Evolutionary conservation across 257 asterid genomes (phyloP), one percentile per base, ranked within the genome.

Genomic region (Lithospermum erythrorhizon): DNA sequence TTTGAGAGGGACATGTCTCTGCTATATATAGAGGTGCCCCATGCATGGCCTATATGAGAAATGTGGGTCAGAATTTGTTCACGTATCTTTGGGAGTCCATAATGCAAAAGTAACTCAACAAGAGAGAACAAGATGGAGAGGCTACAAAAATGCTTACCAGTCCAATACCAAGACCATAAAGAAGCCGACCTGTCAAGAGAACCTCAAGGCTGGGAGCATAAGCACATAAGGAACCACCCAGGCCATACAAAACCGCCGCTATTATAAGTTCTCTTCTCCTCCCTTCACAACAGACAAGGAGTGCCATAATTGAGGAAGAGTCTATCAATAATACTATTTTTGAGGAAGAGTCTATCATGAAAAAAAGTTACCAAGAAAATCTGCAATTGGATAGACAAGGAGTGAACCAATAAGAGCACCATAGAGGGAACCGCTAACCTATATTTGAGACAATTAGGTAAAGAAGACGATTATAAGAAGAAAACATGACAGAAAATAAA

Each of bases 1-100:
- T 84, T 75, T 88, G 95, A 74, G 98, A 82, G 57, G 96, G 96
- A 68, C 94, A 83, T 41, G 96, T 91, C 79, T 91, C 98, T 19
- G 98, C 95, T 64, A 91, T 91, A 81, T 91, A 91, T 57, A 91
- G 94, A 70, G 98, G 96, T 17, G 96, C 98, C 70, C 95, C 98
- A 55, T 91, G 98, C 98, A 91, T 91, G 67, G 96, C 96, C 98
- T 88, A 76, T 73, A 71, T 69, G 65, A 71, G 61, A 56, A 57
- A 69, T 47, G 59, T 67, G 57, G 62, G 70, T 70, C 61, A 58
- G 56, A 53, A 60, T 57, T 30, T 35, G 22, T 24, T 29, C 53
- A 64, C 54, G 18, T 41, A 55, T 61, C 27, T 30, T 41, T 29
- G 18, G 45, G 14, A 35, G 45, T 35, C 45, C 45, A 35, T 58